Conservation (phyloP, 306 rosid genomes). For the Boehmeria nivea region DNA sequence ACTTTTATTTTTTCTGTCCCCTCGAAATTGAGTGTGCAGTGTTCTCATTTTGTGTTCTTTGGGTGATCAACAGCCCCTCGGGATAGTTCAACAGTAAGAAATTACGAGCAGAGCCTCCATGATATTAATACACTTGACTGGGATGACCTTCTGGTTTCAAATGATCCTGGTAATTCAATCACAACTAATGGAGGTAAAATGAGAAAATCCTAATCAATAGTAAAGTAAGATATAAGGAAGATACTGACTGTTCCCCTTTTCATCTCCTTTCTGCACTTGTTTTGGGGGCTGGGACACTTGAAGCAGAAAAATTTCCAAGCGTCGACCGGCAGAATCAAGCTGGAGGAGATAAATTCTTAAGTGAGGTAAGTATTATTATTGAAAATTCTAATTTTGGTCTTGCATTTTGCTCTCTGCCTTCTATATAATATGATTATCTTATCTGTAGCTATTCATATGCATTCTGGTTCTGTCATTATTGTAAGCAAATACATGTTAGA, state of each 20-base stretch:
- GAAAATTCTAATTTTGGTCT: slow-evolving; percentile 16
- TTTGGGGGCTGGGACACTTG: slow-evolving; percentile 1
- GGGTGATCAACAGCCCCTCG: slow-evolving; percentile 36
- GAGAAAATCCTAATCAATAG: slow-evolving; percentile 10
- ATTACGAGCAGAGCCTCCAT: slow-evolving; percentile 61
- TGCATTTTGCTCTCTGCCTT: not conserved
- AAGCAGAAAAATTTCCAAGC: slow-evolving; percentile 41
- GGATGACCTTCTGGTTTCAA: slow-evolving; percentile 78
- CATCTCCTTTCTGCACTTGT: not conserved
- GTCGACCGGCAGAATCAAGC: slow-evolving; percentile 52
- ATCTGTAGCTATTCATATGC: too few species aligned
- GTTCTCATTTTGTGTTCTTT: too few species aligned
- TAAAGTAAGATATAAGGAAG: slow-evolving; percentile 18
- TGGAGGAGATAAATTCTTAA: slow-evolving; percentile 30
- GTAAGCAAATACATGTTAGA: too few species aligned
- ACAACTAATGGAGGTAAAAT: slow-evolving; percentile 61
- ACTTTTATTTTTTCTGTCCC: too few species aligned
- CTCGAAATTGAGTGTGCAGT: too few species aligned
- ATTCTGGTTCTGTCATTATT: too few species aligned
- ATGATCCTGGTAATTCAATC: slow-evolving; percentile 35
- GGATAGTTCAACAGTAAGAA: slow-evolving; percentile 34
- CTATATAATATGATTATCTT: not conserved
- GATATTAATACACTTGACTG: slow-evolving; percentile 98
- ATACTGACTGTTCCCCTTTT: slow-evolving; percentile 21
- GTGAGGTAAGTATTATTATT: slow-evolving; percentile 49